Evolutionary conservation across 768 basidiomycete genomes (phyloP).

Genomic region (Russula ochroleuca): DNA sequence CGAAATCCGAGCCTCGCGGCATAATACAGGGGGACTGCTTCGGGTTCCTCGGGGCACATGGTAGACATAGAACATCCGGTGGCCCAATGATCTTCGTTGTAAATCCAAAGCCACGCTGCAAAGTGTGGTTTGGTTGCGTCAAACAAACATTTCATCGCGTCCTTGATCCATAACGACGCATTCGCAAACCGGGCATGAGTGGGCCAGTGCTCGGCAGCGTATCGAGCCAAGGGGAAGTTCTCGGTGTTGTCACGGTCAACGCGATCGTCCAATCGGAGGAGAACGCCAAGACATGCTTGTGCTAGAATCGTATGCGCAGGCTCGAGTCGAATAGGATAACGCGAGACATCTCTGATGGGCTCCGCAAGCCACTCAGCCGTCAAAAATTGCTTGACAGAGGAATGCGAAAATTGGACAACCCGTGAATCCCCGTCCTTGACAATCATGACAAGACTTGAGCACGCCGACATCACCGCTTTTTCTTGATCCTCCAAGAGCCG

Average conservation of each 20-base stretch:
- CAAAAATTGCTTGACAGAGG: too few species aligned
- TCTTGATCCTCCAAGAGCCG: conserved; percentile 3
- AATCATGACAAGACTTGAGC: background rate
- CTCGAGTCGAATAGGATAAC: background rate
- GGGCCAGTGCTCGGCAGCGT: background rate
- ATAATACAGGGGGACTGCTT: background rate
- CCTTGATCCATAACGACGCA: background rate
- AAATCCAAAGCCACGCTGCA: conserved; percentile 1
- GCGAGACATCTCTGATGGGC: too few species aligned
- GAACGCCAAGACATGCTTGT: background rate
- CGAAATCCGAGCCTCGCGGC: background rate
- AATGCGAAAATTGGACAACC: too few species aligned
- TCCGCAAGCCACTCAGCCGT: too few species aligned
- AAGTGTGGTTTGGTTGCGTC: background rate
- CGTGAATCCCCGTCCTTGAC: too few species aligned
- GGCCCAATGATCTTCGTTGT: background rate
- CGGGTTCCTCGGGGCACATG: background rate
- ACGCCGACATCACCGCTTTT: background rate
- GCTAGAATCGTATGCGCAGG: background rate
- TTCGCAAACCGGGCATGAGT: background rate
- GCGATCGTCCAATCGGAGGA: background rate
- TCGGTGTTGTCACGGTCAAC: background rate
- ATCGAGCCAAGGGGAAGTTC: background rate
- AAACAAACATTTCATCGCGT: conserved; percentile 4
- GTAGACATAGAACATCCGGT: too few species aligned